These are phyloP conservation scores for Sporormia fimetaria DNA, from an alignment of 495 filamentous ascomycete genomes.

Conservation along the genomic window DNA sequence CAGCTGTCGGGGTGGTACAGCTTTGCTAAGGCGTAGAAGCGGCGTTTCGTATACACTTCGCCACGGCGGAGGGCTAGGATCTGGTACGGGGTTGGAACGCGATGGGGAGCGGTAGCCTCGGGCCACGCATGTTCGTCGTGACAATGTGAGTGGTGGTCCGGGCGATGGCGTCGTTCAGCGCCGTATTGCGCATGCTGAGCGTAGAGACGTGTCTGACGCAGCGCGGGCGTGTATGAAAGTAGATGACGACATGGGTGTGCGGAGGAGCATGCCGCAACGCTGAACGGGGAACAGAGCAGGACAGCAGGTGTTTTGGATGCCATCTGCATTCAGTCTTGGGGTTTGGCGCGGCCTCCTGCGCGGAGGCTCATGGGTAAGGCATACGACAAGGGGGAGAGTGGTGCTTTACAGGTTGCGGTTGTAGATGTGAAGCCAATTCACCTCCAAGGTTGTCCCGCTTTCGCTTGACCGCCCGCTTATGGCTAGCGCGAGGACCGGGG, in stretches of 20 bases:
- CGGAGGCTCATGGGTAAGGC: background rate
- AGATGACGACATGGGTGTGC: constrained; percentile 12
- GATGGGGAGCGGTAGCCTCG: constrained; percentile 18
- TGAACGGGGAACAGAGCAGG: constrained; percentile 9
- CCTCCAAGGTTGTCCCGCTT: too few species aligned
- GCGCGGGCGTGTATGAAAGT: background rate
- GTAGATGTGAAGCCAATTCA: background rate
- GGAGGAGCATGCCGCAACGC: constrained; percentile 2
- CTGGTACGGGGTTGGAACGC: constrained; percentile 75
- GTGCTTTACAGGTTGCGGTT: background rate
- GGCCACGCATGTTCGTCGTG: constrained; percentile 16
- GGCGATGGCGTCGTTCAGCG: too few species aligned
- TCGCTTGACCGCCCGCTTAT: too few species aligned
- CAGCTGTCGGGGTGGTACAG: constrained; percentile 81
- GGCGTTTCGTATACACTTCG: constrained; percentile 64
- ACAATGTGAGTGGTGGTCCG: too few species aligned
- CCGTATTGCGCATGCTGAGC: constrained; percentile 10
- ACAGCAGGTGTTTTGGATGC: constrained; percentile 17
- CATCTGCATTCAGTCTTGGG: constrained; percentile 9
- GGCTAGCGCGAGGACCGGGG: too few species aligned
- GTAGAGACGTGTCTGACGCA: constrained; percentile 11
- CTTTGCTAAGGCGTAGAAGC: constrained; percentile 86
- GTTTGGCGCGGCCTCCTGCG: background rate
- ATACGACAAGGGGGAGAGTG: background rate
- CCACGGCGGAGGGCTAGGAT: constrained; percentile 56